Percentiles rank a stretch among this genome's conserved stretches.
These are phyloP conservation scores for Ophiostoma sp. DNA, from an alignment of 2,329 filamentous ascomycete species.

Conservation along the genomic window DNA sequence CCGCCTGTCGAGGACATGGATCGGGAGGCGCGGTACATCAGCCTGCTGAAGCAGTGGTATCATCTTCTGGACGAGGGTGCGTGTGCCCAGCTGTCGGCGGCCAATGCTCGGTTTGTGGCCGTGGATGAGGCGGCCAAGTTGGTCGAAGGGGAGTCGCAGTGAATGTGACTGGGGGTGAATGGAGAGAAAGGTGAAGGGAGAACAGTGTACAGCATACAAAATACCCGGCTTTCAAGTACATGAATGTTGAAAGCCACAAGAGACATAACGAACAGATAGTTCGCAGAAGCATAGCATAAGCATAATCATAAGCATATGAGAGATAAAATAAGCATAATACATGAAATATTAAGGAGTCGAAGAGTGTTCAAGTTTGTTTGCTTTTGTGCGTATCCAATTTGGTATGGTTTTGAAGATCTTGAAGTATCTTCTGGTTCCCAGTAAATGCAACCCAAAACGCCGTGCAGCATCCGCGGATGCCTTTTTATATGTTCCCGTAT, in stretches of 20 bases:
- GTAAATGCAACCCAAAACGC: neutral
- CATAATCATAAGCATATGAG: neutral
- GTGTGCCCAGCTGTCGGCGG: slow-evolving; percentile 50
- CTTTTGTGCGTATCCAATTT: neutral
- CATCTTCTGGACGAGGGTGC: slow-evolving; percentile 48
- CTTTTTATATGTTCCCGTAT: neutral
- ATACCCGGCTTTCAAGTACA: slow-evolving; percentile 1
- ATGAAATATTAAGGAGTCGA: neutral
- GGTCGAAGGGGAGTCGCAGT: neutral
- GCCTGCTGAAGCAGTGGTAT: slow-evolving; percentile 52
- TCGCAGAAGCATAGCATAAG: neutral
- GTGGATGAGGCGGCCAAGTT: slow-evolving; percentile 2
- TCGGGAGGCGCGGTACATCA: slow-evolving; percentile 52
- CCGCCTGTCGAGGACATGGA: slow-evolving; percentile 59
- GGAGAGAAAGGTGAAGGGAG: neutral
- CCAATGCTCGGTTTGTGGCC: slow-evolving; percentile 42
- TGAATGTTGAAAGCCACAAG: neutral
- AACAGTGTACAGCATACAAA: neutral
- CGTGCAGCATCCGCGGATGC: neutral
- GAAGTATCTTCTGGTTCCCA: neutral
- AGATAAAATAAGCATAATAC: neutral
- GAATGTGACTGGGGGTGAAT: neutral
- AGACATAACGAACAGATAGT: neutral
- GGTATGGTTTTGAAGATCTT: neutral
- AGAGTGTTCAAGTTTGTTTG: neutral